Evolutionary conservation across 805 yeast genomes (phyloP), one percentile per base, ranked within the genome.

Genomic region (Scheffersomyces lignosus): DNA sequence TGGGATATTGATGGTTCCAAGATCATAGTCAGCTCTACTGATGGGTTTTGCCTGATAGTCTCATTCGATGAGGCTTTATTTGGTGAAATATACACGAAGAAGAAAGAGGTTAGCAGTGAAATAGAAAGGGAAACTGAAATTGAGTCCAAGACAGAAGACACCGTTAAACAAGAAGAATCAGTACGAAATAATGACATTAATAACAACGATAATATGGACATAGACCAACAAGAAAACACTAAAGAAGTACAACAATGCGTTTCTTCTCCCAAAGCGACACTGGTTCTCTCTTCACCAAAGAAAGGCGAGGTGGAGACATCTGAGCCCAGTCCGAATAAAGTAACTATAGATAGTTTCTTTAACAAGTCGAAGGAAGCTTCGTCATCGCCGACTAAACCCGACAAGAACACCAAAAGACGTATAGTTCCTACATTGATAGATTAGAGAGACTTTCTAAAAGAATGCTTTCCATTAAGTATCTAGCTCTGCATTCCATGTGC

Each of bases 1-100:
- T 93, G 99, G 99, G 74, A 86, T 15, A 60, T 64, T 4, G 89
- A 87, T 58, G 99, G 98, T 0, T 60, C 62, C 12, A 64, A 76
- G 10, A 60, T 93, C 13, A 67, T 91, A 48, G 70, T 86, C 16
- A 80, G 95, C 5, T 86, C 96, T 0, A 85, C 95, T 0, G 99
- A 93, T 58, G 98, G 98, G 14, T 91, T 89, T 57, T 84, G 96
- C 46, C 83, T 96, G 1, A 73, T 74, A 30, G 58, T 90, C 1
- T 59, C 66, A 5, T 75, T 88, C 32, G 74, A 74, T 4, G 58
- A 62, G 2, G 72, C 62, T 2, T 69, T 78, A 9, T 67, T 87
- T 23, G 96, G 96, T 1, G 66, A 58, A 20, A 58, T 47, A n/a
- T 50, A 67, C 23, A 47, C 50, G 2, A 60, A 52, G 20, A 60